These are phyloP conservation scores for Leptographium galeiforme DNA, from an alignment of 2,329 filamentous ascomycete genomes.

Conservation along the genomic window DNA sequence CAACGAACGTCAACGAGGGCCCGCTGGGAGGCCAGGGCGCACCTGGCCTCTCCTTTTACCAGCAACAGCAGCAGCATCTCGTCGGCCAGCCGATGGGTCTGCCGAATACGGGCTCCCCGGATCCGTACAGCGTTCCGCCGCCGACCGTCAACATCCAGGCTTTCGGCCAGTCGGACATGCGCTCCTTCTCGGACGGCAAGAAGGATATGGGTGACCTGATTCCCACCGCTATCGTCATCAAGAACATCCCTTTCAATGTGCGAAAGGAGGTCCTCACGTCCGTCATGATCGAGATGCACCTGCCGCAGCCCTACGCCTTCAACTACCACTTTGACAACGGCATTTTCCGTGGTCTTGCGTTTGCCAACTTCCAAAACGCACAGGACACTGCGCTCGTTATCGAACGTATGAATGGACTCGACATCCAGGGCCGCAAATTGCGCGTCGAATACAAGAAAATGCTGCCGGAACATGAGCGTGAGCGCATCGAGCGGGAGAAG, in stretches of 20 bases:
- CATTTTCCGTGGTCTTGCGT: constrained; percentile 88
- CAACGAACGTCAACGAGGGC: constrained; percentile 7
- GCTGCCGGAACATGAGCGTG: constrained; percentile 85
- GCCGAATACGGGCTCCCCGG: constrained; percentile 29
- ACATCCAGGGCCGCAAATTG: constrained; percentile 86
- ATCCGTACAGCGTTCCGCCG: constrained; percentile 19
- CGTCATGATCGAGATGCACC: constrained; percentile 85
- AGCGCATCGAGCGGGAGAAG: constrained; percentile 95
- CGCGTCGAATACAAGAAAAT: constrained; percentile 99
- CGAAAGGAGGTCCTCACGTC: constrained; percentile 90
- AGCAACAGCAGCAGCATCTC: constrained; percentile 9
- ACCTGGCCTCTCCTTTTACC: constrained; percentile 8
- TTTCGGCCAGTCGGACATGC: constrained; percentile 24
- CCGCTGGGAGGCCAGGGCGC: constrained; percentile 5
- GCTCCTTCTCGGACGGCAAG: constrained; percentile 26
- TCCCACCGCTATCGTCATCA: constrained; percentile 96
- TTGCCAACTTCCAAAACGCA: constrained; percentile 94
- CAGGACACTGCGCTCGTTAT: constrained; percentile 91
- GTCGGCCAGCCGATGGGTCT: constrained; percentile 15
- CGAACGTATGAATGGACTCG: constrained; percentile 86
- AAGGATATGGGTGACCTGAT: constrained; percentile 74
- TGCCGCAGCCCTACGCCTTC: constrained; percentile 94
- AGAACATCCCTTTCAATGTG: constrained; percentile 97
- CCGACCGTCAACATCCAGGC: constrained; percentile 23
- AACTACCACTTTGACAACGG: constrained; percentile 99